Percentiles rank a stretch among this genome's conserved stretches.
phyloP scores from a whole-genome alignment of 306 rosid genomes.

The Corylus heterophylla region DNA sequence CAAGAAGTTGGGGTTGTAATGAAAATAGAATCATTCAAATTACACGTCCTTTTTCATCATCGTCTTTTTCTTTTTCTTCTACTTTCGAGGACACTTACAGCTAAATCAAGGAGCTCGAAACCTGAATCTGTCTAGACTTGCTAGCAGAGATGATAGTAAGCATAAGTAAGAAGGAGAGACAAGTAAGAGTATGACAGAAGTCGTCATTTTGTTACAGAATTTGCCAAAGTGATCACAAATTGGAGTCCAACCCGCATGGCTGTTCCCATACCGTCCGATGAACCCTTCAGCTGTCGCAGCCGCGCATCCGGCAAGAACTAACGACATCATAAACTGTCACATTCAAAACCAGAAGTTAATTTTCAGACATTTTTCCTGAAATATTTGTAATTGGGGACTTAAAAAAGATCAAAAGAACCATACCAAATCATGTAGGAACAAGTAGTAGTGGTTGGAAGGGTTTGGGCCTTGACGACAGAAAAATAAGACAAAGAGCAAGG shows the following conservation, averaged over 20 bases:
- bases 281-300: constrained; percentile 52
- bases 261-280: constrained; percentile 55
- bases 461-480: too few species aligned
- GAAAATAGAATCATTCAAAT: neutral
- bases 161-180: constrained; percentile 30
- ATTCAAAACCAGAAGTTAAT: neutral
- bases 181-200: constrained; percentile 49
- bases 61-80: neutral
- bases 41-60: neutral
- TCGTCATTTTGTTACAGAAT: constrained; percentile 35
- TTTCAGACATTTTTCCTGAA: neutral
- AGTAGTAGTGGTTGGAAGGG: too few species aligned
- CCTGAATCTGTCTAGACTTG: constrained; percentile 32
- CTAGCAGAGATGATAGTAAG: constrained; percentile 42
- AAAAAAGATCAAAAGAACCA: neutral
- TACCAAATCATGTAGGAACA: constrained; percentile 61
- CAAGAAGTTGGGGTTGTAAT: neutral
- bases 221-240: constrained; percentile 43
- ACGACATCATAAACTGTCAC: constrained; percentile 35
- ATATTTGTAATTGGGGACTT: neutral
- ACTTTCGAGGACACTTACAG: neutral
- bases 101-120: constrained; percentile 3
- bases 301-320: constrained; percentile 46
- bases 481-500: too few species aligned
- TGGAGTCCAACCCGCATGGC: constrained; percentile 50